Base-by-base conservation (phyloP, 306 rosid genomes). In the Lablab purpureus region DNA sequence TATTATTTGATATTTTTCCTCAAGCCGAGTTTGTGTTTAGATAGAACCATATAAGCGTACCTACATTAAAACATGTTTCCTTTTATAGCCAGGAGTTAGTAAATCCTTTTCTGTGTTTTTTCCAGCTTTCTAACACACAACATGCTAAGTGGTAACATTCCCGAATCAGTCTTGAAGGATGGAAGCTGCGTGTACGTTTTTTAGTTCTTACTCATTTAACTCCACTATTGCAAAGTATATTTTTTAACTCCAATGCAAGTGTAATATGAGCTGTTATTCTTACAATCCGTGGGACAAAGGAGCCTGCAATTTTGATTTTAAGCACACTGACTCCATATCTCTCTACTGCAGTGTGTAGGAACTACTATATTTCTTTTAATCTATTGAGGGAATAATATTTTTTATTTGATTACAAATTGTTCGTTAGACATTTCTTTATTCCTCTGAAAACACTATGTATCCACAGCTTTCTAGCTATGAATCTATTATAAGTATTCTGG, bases 101-200 rank as follows among this genome's bases (percentile, higher is more conserved):
- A 58, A 83, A 74, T 37, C 21, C n/a, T 74, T 37, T 43, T 52
- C 36, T 65, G 15, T 81, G 66, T 58, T 58, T 60, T 17, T 81
- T 62, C 54, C 86, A 94, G 99, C 71, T 89, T 89, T 67, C 84
- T 94, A 71, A 94, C 95, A 36, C 82, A 90, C 56, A 94, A 92
- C 84, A 78, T 73, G 88, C 83, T 94, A 47, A 86, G 90, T 47
- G 99, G 97, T 70, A 84, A 69, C 47, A 56, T 94, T 81, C 84
- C 97, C 13, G 85, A 84, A 45, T 85, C 97, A 52, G 72, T 89
- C 84, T 83, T 94, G 89, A 77, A 2, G 86, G 88, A 59, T 36
- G 99, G 97, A 83, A 86, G 84, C 80, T 89, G 63, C 62, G 70
- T 91, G 99, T 92, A 94, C 36, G 95, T 84, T 82, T 83, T 85